Base-by-base conservation (phyloP, 1,284 basidiomycete species). In the Phellinidium pouzarii region DNA sequence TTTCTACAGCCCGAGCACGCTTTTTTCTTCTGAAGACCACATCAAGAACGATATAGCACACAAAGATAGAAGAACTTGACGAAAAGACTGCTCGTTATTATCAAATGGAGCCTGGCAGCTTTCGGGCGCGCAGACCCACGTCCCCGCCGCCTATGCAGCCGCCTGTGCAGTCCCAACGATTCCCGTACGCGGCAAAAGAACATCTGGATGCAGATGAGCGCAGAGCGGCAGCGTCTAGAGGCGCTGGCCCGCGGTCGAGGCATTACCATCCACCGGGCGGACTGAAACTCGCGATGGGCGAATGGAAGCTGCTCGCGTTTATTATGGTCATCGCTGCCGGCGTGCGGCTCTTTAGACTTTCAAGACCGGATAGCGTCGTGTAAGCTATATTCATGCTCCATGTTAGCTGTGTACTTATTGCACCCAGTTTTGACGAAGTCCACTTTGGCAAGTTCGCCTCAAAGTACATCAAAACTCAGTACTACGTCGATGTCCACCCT, bases 401-500 rank as follows among this genome's bases (percentile, higher is more conserved):
- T 34, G 31, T 14, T 14, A 34, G 31, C 14, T 8, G 31, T 34
- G 31, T 11, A 11, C 14, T 34, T 34, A 8, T 34, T 14, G 31
- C 11, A 14, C 31, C 31, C 31, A 95, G 93, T 17, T 97, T 97
- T 66, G 94, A 97, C 64, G 94, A 97, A 68, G 94, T 96, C 0
- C 94, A 96, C 68, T 96, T 97, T 68, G 94, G 94, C 56, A 94
- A 94, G 66, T 95, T 96, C 65, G 90, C 94, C 1, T 79, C 82
- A 50, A 93, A 91, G 62, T 95, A 91, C 67, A 89, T 94, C 75
- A 90, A 91, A 68, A 89, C 87, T 12, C 79, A 82, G 49, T 95
- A 94, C 71, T 91, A 92, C 71, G 82, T 99, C 68, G 96, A 99
- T 65, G 95, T 99, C 1, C 95, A 99, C 66, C 95, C 96, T 0